Evolutionary conservation across 2,329 filamentous ascomycete species (phyloP), one percentile per base, ranked within the genome.

Genomic region (Cladosporium phlei): DNA sequence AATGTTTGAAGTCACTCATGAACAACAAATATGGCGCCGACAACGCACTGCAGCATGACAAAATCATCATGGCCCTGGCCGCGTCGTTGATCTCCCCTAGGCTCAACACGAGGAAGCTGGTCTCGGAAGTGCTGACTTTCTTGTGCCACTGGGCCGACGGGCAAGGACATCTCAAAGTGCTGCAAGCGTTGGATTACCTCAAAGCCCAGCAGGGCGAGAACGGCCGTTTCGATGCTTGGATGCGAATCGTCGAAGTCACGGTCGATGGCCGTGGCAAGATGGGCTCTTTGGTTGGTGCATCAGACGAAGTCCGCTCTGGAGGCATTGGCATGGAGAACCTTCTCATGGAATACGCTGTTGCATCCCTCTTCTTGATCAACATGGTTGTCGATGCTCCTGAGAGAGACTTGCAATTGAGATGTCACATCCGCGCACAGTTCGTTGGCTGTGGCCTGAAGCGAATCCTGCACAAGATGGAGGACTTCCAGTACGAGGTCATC

Each of bases 11-110:
- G 73, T 89, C 90, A 24, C 71, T 97, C 48, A 95, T 97, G 86
- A 98, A 98, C 80, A 98, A 96, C 78, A 96, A 95, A 66, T 97
- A 95, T 66, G 93, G 93, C 52, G 93, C 93, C 52, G 93, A 98
- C 64, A 90, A 98, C 76, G 93, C 93, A 14, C 75, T 98, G 48
- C 76, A 81, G 51, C 90, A 97, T 63, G 86, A 93, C 62, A 88
- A 91, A 63, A 87, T 97, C 53, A 84, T 96, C 53, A 82, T 94
- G 47, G 87, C 93, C 1, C 76, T 98, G 34, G 87, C 85, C 39
- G 89, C 82, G 17, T 95, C 88, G 27, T 75, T 98, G 48, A 87
- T 90, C 44, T 95, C 90, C 8, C 85, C 90, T 7, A 82, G 93
- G 42, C 75, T 98, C 48, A 93, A 89, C 38, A 97, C 93, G 1